A percentile compares a stretch with the other conserved stretches of the same genome.
Evolutionary conservation across 1,284 basidiomycete species (phyloP).

Genomic region (Neolentinus lepideus): DNA sequence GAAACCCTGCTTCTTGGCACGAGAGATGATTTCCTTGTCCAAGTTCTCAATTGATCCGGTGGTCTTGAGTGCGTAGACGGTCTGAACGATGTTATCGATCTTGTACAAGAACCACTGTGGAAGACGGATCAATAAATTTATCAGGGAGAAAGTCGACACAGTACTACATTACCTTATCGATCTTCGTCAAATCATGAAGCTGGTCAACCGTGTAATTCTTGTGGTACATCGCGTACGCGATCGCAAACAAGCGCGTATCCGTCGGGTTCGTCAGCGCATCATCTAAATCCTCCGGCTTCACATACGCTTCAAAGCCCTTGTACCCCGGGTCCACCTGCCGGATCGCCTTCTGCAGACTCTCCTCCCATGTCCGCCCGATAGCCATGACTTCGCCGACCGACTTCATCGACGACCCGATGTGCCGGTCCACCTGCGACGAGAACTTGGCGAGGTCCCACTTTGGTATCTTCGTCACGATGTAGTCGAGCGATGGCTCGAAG

Average conservation of each 20-base stretch:
- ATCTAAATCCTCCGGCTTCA: slow-evolving; percentile 81
- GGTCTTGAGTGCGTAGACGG: slow-evolving; percentile 66
- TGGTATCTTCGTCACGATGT: slow-evolving; percentile 99
- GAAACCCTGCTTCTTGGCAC: slow-evolving; percentile 91
- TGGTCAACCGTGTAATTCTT: slow-evolving; percentile 87
- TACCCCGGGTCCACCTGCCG: slow-evolving; percentile 93
- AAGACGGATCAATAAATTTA: slow-evolving; percentile 5
- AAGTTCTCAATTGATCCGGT: slow-evolving; percentile 63
- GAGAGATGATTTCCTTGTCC: slow-evolving; percentile 65
- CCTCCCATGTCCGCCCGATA: slow-evolving; percentile 98
- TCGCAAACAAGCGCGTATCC: slow-evolving; percentile 93
- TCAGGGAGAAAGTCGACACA: neutral
- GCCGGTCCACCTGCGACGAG: slow-evolving; percentile 86
- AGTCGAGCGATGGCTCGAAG: slow-evolving; percentile 99
- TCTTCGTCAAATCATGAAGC: slow-evolving; percentile 93
- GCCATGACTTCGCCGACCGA: slow-evolving; percentile 99
- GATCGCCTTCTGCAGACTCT: slow-evolving; percentile 97
- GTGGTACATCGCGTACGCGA: slow-evolving; percentile 96
- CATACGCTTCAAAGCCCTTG: slow-evolving; percentile 65
- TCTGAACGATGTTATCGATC: slow-evolving; percentile 94
- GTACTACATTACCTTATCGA: slow-evolving; percentile 68
- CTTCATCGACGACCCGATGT: slow-evolving; percentile 98
- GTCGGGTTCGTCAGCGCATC: slow-evolving; percentile 72
- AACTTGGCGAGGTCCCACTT: slow-evolving; percentile 99
- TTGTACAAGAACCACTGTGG: slow-evolving; percentile 95